Evolutionary conservation across 1,284 basidiomycete genomes (phyloP), one percentile per base, ranked within the genome.

Genomic region (Cutaneotrichosporon cutaneum): DNA sequence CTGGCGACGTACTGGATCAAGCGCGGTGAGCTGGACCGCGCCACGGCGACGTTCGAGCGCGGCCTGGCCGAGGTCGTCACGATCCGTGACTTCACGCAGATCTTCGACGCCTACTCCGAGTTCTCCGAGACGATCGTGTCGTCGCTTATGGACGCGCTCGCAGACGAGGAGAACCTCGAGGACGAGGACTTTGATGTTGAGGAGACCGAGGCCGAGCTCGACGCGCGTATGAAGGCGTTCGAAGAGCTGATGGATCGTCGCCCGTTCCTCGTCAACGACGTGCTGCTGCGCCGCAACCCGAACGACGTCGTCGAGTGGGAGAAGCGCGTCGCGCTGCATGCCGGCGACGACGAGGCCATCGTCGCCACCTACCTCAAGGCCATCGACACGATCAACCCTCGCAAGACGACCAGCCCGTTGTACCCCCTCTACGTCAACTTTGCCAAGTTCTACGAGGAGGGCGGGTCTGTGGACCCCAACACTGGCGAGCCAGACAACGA

Each of bases 231-330:
- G 92, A 89, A 89, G 77, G 88, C 89, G 63, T 96, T 99, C 72
- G 95, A 98, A 78, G 88, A 88, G 59, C 80, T 99, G 66, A 96
- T 97, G 86, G 96, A 99, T 76, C 84, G 94, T 47, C 81, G 96
- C 70, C 96, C 94, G 3, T 99, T 99, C 84, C 83, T 99, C 62
- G 88, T 97, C 58, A 99, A 99, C 75, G 94, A 98, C 70, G 96
- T 99, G 3, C 81, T 99, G 32, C 81, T 99, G 27, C 83, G 96
- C 60, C 83, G 96, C 69, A 99, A 99, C 82, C 92, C 93, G 0
- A 92, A 98, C 73, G 96, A 99, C 72, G 95, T 99, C 0, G 94
- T 96, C 71, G 96, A 99, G 77, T 99, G 96, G 96, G 95, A 98
- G 81, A 99, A 99, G 81, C 84, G 94, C 11, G 87, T 98, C n/a